Conservation (phyloP, 2,329 filamentous ascomycete genomes). For the Penicillium occitanis region DNA sequence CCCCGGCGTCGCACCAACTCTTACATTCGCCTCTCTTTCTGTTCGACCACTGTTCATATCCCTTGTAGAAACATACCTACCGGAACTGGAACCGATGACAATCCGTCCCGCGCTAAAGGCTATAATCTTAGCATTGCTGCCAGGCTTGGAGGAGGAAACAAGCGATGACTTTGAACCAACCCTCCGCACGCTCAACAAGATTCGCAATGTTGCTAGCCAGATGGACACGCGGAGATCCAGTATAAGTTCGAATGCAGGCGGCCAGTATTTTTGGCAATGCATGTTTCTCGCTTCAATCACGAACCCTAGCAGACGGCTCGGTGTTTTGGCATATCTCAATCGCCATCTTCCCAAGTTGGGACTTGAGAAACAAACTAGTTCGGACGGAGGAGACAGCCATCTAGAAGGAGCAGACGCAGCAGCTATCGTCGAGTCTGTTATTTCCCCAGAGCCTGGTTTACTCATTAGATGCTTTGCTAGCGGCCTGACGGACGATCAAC, state of each 20-base stretch:
- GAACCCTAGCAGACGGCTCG: slow-evolving; percentile 77
- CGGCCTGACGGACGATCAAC: slow-evolving; percentile 80
- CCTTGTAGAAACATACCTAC: slow-evolving; percentile 76
- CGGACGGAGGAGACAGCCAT: slow-evolving; percentile 31
- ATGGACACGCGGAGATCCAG: slow-evolving; percentile 56
- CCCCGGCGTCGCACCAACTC: slow-evolving; percentile 80
- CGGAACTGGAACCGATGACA: slow-evolving; percentile 67
- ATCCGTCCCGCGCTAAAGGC: slow-evolving; percentile 87
- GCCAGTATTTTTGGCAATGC: slow-evolving; percentile 97
- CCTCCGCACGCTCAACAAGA: slow-evolving; percentile 71
- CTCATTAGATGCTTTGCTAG: slow-evolving; percentile 89
- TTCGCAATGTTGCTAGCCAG: slow-evolving; percentile 61
- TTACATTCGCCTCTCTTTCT: slow-evolving; percentile 92
- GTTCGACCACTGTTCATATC: slow-evolving; percentile 83
- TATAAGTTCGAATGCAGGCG: slow-evolving; percentile 58
- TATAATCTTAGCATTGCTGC: slow-evolving; percentile 82
- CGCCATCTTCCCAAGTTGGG: slow-evolving; percentile 75
- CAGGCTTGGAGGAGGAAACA: slow-evolving; percentile 91
- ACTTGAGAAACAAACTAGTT: slow-evolving; percentile 33
- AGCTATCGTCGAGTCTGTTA: slow-evolving; percentile 49
- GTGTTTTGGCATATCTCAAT: slow-evolving; percentile 81
- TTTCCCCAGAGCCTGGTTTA: slow-evolving; percentile 81
- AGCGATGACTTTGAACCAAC: slow-evolving; percentile 96
- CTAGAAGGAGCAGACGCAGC: slow-evolving; percentile 31
- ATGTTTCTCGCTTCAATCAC: slow-evolving; percentile 93